Percentiles rank a stretch among this genome's conserved stretches.
These are phyloP conservation scores for Trametes punicea DNA, from an alignment of 768 basidiomycete species.

Conservation along the genomic window DNA sequence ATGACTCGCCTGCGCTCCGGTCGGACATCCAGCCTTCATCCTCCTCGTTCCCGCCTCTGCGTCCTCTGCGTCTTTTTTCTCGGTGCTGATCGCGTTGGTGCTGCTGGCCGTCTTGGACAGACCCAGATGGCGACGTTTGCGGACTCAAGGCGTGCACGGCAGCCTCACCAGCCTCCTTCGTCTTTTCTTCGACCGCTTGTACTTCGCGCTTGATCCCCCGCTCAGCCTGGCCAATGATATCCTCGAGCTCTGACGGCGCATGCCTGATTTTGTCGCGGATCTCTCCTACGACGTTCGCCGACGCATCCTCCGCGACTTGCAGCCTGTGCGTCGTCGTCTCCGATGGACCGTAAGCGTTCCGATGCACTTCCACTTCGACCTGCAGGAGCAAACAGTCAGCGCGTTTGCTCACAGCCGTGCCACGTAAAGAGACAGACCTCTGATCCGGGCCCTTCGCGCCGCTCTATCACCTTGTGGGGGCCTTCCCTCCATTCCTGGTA, in stretches of 20 bases:
- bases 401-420: not conserved
- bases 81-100: not conserved
- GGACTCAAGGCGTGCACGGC: slow-evolving; percentile 20
- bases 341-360: slow-evolving; percentile 30
- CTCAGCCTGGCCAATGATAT: slow-evolving; percentile 19
- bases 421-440: slow-evolving; percentile 53
- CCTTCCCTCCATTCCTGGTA: slow-evolving; percentile 71
- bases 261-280: slow-evolving; percentile 20
- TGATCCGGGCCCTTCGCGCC: slow-evolving; percentile 52
- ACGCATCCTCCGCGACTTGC: slow-evolving; percentile 23
- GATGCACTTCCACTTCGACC: slow-evolving; percentile 36
- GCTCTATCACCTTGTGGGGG: slow-evolving; percentile 61
- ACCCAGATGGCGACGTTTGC: not conserved
- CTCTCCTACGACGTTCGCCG: slow-evolving; percentile 29
- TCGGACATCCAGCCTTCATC: slow-evolving; percentile 71
- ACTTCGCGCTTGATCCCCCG: slow-evolving; percentile 19
- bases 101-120: not conserved
- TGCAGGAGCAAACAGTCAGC: slow-evolving; percentile 15
- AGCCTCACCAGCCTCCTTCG: slow-evolving; percentile 18
- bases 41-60: too few relatives aligned
- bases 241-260: slow-evolving; percentile 15
- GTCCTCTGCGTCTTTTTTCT: slow-evolving; percentile 26
- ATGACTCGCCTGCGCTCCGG: slow-evolving; percentile 30
- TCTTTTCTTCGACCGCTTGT: slow-evolving; percentile 17
- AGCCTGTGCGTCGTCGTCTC: slow-evolving; percentile 30